Conservation (phyloP, 2,329 filamentous ascomycete species). For the Phaeoacremonium minimum region DNA sequence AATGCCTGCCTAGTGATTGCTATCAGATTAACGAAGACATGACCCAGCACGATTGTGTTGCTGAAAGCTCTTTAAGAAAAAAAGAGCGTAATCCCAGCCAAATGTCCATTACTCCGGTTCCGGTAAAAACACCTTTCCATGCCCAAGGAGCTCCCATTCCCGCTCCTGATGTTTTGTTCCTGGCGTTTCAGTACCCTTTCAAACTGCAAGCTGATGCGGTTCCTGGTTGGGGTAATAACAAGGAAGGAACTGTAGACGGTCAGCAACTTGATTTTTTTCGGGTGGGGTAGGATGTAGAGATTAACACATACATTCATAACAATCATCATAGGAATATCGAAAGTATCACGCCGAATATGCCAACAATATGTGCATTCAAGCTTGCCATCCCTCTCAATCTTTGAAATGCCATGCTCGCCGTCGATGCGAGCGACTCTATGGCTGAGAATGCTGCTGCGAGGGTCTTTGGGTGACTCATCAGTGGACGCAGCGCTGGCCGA, state of each 20-base stretch:
- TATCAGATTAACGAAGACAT: no score
- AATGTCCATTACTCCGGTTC: no score
- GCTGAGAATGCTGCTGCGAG: slow-evolving; percentile 47
- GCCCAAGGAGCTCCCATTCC: slow-evolving; percentile 1
- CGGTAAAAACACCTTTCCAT: background rate
- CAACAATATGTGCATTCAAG: slow-evolving; percentile 95
- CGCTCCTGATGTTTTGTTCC: slow-evolving; percentile 2
- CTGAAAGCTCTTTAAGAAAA: no score
- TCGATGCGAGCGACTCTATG: slow-evolving; percentile 59
- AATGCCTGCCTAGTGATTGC: no score
- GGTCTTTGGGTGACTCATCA: slow-evolving; percentile 41
- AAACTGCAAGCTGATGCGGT: slow-evolving; percentile 51
- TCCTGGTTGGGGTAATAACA: slow-evolving; percentile 57
- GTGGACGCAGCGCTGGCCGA: slow-evolving; percentile 15
- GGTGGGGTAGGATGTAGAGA: slow-evolving; percentile 11
- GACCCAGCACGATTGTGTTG: no score
- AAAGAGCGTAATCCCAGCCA: no score
- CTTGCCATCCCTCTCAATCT: slow-evolving; percentile 81
- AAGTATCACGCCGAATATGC: slow-evolving; percentile 94
- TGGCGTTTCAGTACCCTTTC: slow-evolving; percentile 10
- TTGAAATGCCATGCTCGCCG: slow-evolving; percentile 74
- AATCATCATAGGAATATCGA: slow-evolving; percentile 98
- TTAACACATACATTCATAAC: slow-evolving; percentile 83
- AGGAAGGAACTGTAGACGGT: slow-evolving; percentile 45
- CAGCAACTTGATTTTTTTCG: background rate